These are phyloP conservation scores for Colletotrichum siamense DNA, from an alignment of 2,329 filamentous ascomycete species.

Conservation along the genomic window DNA sequence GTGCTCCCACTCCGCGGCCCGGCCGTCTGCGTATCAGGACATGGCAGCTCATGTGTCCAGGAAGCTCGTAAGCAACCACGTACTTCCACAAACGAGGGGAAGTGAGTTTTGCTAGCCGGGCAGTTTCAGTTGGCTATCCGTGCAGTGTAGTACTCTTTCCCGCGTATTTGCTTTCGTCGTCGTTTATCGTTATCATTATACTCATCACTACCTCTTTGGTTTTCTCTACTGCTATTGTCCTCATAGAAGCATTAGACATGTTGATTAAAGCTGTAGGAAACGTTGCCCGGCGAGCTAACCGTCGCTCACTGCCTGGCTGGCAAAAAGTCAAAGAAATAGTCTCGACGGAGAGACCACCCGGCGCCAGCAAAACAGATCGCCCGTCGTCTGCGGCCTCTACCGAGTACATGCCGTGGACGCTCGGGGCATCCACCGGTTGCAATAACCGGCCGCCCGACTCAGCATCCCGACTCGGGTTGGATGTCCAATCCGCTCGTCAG, in stretches of 20 bases:
- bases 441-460: not conserved
- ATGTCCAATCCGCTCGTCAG: not conserved
- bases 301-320: not conserved
- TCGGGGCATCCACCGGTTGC: not conserved
- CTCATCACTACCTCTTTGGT: rapidly evolving
- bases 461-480: not conserved
- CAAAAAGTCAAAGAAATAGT: not conserved
- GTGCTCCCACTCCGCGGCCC: not conserved
- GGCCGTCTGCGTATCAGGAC: not conserved
- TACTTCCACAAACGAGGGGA: not conserved
- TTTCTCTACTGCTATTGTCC: not conserved
- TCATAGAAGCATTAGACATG: not conserved
- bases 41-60: not conserved
- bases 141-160: too few relatives aligned
- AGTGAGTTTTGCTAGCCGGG: not conserved
- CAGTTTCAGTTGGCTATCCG: too few relatives aligned
- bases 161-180: not conserved
- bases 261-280: not conserved
- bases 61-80: not conserved
- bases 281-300: not conserved
- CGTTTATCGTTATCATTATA: not conserved
- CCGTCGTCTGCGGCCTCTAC: not conserved
- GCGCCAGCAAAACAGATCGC: not conserved
- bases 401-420: not conserved
- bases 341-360: not conserved